Conservation (phyloP, 495 filamentous ascomycete genomes). For the Penicillium pulvis region DNA sequence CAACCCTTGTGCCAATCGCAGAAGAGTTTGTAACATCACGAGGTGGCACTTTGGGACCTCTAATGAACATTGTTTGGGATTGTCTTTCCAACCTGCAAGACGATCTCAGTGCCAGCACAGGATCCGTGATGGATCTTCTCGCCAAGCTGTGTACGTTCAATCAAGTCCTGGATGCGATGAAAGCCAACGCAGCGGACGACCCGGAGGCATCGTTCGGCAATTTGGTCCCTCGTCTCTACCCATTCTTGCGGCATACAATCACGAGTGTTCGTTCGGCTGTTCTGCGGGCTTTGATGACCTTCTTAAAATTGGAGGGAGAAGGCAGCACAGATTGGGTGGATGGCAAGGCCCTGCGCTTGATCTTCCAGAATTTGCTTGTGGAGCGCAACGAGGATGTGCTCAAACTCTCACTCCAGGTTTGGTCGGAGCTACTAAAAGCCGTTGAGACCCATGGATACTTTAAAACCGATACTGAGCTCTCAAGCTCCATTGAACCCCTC, state of each 20-base stretch:
- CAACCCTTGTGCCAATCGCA: constrained; percentile 93
- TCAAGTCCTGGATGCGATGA: constrained; percentile 92
- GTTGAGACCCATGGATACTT: constrained; percentile 64
- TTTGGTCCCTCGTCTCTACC: constrained; percentile 90
- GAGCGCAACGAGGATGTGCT: constrained; percentile 83
- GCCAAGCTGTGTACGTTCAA: constrained; percentile 95
- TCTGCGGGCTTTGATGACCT: constrained; percentile 87
- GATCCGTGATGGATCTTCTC: constrained; percentile 95
- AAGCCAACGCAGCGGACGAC: constrained; percentile 79
- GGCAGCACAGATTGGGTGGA: constrained; percentile 90
- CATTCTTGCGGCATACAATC: constrained; percentile 95
- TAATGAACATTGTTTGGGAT: constrained; percentile 96
- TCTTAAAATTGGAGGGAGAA: constrained; percentile 79
- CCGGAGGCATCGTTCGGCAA: constrained; percentile 85
- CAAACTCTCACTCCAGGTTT: constrained; percentile 80
- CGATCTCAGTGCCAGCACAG: constrained; percentile 94
- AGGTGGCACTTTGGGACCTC: constrained; percentile 67
- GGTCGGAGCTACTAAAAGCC: constrained; percentile 72
- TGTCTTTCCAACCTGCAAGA: constrained; percentile 94
- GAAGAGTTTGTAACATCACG: constrained; percentile 88
- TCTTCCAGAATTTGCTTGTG: constrained; percentile 94
- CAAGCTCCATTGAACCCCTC: constrained; percentile 67
- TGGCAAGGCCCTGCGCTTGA: constrained; percentile 81
- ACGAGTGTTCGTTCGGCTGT: constrained; percentile 93
- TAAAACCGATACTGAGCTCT: constrained; percentile 61